Base-by-base conservation (phyloP, 768 basidiomycete species). In the Coprinellus aureogranulatus region DNA sequence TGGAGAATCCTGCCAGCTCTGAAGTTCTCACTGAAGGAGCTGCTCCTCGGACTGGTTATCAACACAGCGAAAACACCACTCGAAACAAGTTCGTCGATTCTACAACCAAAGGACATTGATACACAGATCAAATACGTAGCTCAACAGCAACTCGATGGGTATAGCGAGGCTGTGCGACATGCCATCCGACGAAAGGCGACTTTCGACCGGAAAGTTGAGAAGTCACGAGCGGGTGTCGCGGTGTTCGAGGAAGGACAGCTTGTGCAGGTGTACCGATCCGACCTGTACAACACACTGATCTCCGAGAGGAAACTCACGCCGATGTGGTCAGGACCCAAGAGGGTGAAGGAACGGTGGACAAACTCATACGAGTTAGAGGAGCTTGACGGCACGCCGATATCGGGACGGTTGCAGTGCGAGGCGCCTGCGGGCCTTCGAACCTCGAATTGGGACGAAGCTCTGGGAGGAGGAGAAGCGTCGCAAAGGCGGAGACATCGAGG, bases 91-190 rank as follows among this genome's bases (percentile, higher is more conserved):
- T 47, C 12, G 6, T n/a, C 34, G 4, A 28, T 28, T 12, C n/a
- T 61, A 0, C 41, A 40, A 9, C 10, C 10, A 39, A 44, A 1
- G 4, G 65, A 66, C 0, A 37, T 59, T 11, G 54, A 47, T 1
- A 16, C 54, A 0, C 74, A 75, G 31, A 62, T 73, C 58, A 62
- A 59, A 4, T 72, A 73, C 47, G 69, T 65, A 0, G 65, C 40
- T 3, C 70, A 72, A 54, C 72, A 72, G 40, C 61, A 62, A 6
- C 52, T 70, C 0, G 72, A 75, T 39, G 70, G 68, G 1, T 69
- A 70, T 52, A 56, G 62, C 2, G 54, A 64, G 9, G 56, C 61
- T 0, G 53, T 71, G 0, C 31, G 53, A 3, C 69, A 74, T 16
- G 63, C 72, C 18, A 18, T 49, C 6, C 40, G 56, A n/a, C 51